Conservation (phyloP, 2,329 filamentous ascomycete genomes). For the Neopestalotiopsis clavispora region DNA sequence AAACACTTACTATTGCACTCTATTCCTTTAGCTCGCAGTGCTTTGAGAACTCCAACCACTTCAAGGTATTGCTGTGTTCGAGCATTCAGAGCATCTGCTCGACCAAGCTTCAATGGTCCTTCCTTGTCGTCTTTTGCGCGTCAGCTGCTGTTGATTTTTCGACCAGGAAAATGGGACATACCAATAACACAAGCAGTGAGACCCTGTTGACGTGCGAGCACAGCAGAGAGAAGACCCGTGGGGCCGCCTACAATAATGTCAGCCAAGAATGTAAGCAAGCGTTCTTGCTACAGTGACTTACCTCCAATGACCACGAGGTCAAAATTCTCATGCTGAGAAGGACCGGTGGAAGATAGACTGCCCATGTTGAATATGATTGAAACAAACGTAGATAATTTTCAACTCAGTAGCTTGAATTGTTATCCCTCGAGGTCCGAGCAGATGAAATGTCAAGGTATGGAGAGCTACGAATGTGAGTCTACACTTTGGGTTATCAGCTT, state of each 20-base stretch:
- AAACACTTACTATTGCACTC: constrained; percentile 52
- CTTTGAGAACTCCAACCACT: constrained; percentile 46
- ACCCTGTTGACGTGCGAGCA: constrained; percentile 47
- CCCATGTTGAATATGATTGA: neutral
- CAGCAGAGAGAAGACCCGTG: constrained; percentile 49
- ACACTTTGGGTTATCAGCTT: neutral
- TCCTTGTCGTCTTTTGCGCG: constrained; percentile 41
- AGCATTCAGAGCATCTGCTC: constrained; percentile 54
- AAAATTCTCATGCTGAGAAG: constrained; percentile 22
- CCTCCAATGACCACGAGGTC: constrained; percentile 45
- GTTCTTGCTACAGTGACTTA: constrained; percentile 21
- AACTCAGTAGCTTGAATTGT: neutral
- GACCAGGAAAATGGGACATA: constrained; percentile 23
- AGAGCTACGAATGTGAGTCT: neutral
- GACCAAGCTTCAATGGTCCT: constrained; percentile 43
- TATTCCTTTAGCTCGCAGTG: constrained; percentile 46
- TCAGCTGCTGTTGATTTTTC: neutral
- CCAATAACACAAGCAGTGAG: constrained; percentile 46
- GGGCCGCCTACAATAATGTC: constrained; percentile 41
- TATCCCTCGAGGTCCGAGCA: neutral
- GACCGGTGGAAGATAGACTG: neutral
- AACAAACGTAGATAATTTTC: neutral
- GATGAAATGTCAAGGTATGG: neutral
- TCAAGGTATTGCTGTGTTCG: constrained; percentile 54
- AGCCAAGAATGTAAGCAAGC: neutral